Percentiles rank a stretch among this genome's conserved stretches.
phyloP scores from a whole-genome alignment of 352 stramenopile genomes.

The Globisporangium echinulatum region DNA sequence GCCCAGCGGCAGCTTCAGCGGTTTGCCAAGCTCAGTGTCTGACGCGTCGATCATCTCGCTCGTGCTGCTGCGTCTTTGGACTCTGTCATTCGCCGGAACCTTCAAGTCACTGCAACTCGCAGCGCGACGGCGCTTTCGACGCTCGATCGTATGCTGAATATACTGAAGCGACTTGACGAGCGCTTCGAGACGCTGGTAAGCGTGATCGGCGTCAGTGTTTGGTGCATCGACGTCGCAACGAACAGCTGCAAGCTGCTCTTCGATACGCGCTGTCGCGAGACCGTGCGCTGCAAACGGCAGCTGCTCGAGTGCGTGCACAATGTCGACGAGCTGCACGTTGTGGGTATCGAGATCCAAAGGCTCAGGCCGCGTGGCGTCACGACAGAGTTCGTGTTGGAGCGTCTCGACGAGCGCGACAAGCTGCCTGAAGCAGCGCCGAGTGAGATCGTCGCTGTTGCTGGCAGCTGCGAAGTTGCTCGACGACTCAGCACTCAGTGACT shows the following conservation, averaged over 20 bases:
- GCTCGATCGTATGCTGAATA: conserved; percentile 27
- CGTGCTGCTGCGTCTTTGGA: conserved; percentile 6
- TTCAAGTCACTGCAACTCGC: neutral
- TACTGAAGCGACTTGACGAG: conserved; percentile 36
- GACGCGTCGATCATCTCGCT: conserved; percentile 12
- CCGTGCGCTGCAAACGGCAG: conserved; percentile 30
- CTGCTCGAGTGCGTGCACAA: conserved; percentile 21
- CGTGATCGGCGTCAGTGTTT: conserved; percentile 5
- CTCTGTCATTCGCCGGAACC: conserved; percentile 1
- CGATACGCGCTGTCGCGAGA: conserved; percentile 18
- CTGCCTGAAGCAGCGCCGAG: conserved; percentile 38
- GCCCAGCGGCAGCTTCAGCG: conserved; percentile 36
- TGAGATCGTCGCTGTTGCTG: conserved; percentile 4
- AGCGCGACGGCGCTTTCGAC: conserved; percentile 16
- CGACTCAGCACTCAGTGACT: conserved; percentile 9
- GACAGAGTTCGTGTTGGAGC: conserved; percentile 40
- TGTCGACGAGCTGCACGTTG: conserved; percentile 10
- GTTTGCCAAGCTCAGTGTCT: conserved; percentile 25
- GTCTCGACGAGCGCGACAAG: conserved; percentile 39
- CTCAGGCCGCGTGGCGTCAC: conserved; percentile 17
- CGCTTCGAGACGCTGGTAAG: conserved; percentile 27
- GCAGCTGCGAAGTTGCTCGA: conserved; percentile 3
- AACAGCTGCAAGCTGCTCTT: neutral
- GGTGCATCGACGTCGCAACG: too few relatives aligned
- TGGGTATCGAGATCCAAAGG: conserved; percentile 4